Evolutionary conservation across 352 stramenopile genomes (phyloP).

Genomic region (Phytophthora tubulina): DNA sequence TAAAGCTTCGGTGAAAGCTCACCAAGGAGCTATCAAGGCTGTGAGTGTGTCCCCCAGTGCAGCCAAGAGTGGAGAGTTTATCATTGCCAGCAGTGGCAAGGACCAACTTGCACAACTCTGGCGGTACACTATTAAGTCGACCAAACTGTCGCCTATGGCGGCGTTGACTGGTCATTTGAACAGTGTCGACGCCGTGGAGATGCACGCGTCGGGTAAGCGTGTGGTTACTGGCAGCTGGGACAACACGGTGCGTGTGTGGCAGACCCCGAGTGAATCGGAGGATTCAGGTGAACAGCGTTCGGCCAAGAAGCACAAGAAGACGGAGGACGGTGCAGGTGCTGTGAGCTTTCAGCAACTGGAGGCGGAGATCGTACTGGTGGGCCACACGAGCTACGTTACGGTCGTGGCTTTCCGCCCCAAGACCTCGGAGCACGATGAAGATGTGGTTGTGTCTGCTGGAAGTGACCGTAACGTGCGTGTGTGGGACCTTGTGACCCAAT

Average conservation of each 20-base stretch:
- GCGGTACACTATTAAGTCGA: conserved; percentile 47
- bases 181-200: conserved; percentile 74
- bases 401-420: conserved; percentile 76
- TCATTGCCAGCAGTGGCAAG: conserved; percentile 83
- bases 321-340: conserved; percentile 35
- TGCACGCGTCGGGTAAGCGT: conserved; percentile 47
- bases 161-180: conserved; percentile 82
- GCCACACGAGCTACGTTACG: conserved; percentile 84
- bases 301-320: conserved; percentile 83
- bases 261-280: conserved; percentile 29
- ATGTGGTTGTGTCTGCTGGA: conserved; percentile 67
- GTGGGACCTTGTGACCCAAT: conserved; percentile 82
- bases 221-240: conserved; percentile 84
- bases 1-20: conserved; percentile 74
- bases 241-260: conserved; percentile 88
- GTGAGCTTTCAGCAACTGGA: conserved; percentile 79
- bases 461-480: conserved; percentile 82
- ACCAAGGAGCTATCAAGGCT: conserved; percentile 81
- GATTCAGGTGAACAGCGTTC: conserved; percentile 43
- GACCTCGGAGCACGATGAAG: conserved; percentile 46
- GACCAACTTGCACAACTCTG: conserved; percentile 82
- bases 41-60: conserved; percentile 48
- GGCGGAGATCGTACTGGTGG: conserved; percentile 77
- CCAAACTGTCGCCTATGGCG: conserved; percentile 60
- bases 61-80: conserved; percentile 44